A percentile compares a stretch with the other conserved stretches of the same genome.
Evolutionary conservation across 805 yeast species (phyloP).

Genomic region (Barnettozyma vustinii): DNA sequence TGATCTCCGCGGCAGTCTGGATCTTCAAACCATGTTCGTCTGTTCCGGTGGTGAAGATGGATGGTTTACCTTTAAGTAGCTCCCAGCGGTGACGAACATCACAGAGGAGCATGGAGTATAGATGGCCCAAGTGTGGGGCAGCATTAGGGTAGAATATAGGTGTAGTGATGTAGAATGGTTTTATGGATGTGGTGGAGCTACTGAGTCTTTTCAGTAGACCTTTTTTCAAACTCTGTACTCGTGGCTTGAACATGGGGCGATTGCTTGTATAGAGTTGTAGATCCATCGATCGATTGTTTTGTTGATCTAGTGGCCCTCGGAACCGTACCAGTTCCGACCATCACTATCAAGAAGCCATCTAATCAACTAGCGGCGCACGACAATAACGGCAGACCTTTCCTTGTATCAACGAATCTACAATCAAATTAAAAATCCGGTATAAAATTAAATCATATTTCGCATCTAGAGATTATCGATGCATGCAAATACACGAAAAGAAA

Average conservation of each 20-base stretch:
- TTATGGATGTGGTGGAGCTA: not conserved
- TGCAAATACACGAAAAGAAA: not conserved
- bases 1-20: conserved; percentile 70
- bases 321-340: too few species aligned
- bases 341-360: too few species aligned
- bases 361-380: too few species aligned
- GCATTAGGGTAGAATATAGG: conserved; percentile 98
- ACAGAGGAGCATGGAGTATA: conserved; percentile 79
- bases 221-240: not conserved
- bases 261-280: too few species aligned
- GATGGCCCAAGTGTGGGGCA: conserved; percentile 88
- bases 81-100: conserved; percentile 80
- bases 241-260: not conserved
- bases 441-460: not conserved
- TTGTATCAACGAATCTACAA: too few species aligned
- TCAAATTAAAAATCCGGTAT: not conserved
- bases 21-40: conserved; percentile 97
- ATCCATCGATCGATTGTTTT: too few species aligned
- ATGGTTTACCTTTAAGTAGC: conserved; percentile 34
- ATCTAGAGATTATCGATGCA: not conserved
- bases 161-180: conserved; percentile 57
- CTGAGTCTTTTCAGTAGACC: not conserved
- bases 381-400: too few species aligned
- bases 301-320: too few species aligned
- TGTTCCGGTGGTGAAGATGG: conserved; percentile 80